Evolutionary conservation across 441 rosid species (phyloP), one percentile per base, ranked within the genome.

Genomic region (Populus hybrid): DNA sequence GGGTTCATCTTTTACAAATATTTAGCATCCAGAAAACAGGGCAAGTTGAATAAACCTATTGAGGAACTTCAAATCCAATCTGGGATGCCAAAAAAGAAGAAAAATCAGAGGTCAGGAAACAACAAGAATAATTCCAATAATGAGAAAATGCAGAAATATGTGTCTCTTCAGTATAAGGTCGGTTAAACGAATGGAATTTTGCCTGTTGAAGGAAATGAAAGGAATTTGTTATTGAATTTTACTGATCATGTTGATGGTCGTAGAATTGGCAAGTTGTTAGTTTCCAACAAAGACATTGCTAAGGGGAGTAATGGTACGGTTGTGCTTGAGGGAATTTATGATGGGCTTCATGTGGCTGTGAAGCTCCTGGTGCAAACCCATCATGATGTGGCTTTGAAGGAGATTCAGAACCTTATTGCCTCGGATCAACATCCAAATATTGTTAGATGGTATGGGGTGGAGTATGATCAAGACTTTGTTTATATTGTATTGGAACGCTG

Each of bases 361-460:
- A 94, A 94, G 81, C 92, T 93, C 79, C 93, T 94, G 74, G 95
- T 94, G 69, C 89, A 88, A 79, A 81, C 95, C 69, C 97, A 92
- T 82, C 92, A 92, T 79, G 98, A 91, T 72, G 95, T 94, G 77
- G 97, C 98, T 75, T 78, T 89, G 81, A 91, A 92, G 80, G 98
- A 92, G 85, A 91, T 92, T 76, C 89, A 89, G 81, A 91, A 91
- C 80, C 96, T 94, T 82, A 90, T 92, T 82, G 95, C 93, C 26
- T 91, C 97, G 3, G 98, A 94, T 83, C 92, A 86, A 71, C 98
- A 92, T 85, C 88, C 91, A 63, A 94, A 92, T 83, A 91, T 95
- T 81, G 98, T 94, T 61, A 86, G 97, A 65, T 93, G 97, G 98
- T 87, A 85, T 23, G 99, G 97, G 8, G 94, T 92, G 79, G 98